A percentile compares a stretch with the other conserved stretches of the same genome.
Evolutionary conservation across 768 basidiomycete genomes (phyloP).

Genomic region (Suillus fuscotomentosus): DNA sequence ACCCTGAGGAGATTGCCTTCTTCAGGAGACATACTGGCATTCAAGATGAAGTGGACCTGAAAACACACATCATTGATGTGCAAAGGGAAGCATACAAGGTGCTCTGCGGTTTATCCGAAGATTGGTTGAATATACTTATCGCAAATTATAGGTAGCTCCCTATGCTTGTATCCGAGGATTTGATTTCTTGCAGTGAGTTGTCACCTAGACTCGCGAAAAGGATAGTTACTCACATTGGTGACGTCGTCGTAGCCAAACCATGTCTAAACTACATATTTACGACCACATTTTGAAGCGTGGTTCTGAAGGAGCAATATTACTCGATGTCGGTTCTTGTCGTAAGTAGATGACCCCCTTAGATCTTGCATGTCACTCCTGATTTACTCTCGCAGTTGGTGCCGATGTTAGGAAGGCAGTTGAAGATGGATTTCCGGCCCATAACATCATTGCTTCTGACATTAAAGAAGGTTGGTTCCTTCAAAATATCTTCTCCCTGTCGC

Average conservation of each 20-base stretch:
- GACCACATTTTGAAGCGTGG: background rate
- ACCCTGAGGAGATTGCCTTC: background rate
- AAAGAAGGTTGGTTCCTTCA: slow-evolving; percentile 22
- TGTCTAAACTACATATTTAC: background rate
- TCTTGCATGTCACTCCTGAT: background rate
- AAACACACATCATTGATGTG: background rate
- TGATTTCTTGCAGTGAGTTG: background rate
- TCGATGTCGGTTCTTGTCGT: slow-evolving; percentile 43
- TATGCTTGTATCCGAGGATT: background rate
- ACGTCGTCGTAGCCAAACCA: background rate
- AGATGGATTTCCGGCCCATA: slow-evolving; percentile 36
- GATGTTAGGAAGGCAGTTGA: slow-evolving; percentile 34
- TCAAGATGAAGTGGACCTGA: background rate
- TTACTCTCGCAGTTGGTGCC: slow-evolving; percentile 21
- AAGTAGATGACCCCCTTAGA: slow-evolving; percentile 4
- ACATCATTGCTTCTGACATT: slow-evolving; percentile 35
- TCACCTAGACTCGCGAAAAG: background rate
- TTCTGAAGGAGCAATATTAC: slow-evolving; percentile 29
- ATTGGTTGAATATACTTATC: background rate
- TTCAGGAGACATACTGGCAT: background rate
- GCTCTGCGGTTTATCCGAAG: background rate
- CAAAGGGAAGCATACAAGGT: background rate
- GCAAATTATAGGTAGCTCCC: background rate
- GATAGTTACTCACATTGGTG: background rate
- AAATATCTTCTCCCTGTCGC: background rate